phyloP scores from a whole-genome alignment of 2,329 filamentous ascomycete genomes.

The Ophiognomonia clavigignenti-juglandacearum region DNA sequence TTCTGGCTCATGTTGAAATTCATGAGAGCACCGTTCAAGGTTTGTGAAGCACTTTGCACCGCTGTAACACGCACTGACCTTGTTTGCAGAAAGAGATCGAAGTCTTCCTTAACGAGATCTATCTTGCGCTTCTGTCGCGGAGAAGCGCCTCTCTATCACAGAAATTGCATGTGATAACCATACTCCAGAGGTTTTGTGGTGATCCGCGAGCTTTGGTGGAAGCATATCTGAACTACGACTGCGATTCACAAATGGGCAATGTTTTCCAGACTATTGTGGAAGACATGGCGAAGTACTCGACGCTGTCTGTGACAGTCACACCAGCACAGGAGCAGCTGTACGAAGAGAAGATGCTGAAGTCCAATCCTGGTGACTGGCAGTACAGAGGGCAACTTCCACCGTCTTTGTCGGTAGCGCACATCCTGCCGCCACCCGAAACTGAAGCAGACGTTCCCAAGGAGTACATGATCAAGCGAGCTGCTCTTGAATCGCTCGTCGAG shows the following conservation, averaged over 20 bases:
- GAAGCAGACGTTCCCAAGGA: constrained; percentile 79
- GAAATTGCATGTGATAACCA: constrained; percentile 84
- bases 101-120: constrained; percentile 96
- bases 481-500: constrained; percentile 83
- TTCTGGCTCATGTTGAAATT: constrained; percentile 97
- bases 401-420: constrained; percentile 74
- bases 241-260: constrained; percentile 91
- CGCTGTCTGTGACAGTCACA: constrained; percentile 69
- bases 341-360: constrained; percentile 68
- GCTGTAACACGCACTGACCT: background rate
- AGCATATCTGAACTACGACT: constrained; percentile 97
- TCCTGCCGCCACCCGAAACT: constrained; percentile 52
- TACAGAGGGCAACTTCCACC: constrained; percentile 80
- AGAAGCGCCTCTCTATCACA: constrained; percentile 82
- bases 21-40: constrained; percentile 91
- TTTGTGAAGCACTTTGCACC: constrained; percentile 31
- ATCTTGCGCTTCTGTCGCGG: constrained; percentile 85
- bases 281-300: constrained; percentile 83
- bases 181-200: constrained; percentile 76
- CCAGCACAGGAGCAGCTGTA: constrained; percentile 79
- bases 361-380: constrained; percentile 72
- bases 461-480: constrained; percentile 85
- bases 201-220: constrained; percentile 90
- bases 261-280: constrained; percentile 96
- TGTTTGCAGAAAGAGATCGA: constrained; percentile 79